Conservation (phyloP, 805 yeast genomes). For the Deakozyma indianensis region DNA sequence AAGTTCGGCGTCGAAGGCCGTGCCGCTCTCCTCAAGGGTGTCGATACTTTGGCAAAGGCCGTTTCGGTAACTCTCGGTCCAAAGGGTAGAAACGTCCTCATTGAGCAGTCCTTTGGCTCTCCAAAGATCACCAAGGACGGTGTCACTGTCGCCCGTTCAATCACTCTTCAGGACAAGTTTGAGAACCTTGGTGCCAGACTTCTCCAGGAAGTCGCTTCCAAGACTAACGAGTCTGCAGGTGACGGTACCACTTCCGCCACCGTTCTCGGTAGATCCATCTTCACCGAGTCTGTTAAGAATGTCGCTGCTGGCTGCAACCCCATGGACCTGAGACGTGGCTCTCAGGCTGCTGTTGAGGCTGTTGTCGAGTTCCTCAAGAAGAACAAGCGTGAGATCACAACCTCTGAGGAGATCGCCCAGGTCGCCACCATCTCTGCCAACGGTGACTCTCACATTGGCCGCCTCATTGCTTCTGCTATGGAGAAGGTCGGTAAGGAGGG, state of each 20-base stretch:
- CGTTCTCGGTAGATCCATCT: conserved; percentile 86
- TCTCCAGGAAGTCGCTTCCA: conserved; percentile 91
- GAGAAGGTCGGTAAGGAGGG: conserved; percentile 99
- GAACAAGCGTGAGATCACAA: conserved; percentile 86
- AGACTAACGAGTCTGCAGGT: conserved; percentile 95
- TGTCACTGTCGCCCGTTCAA: conserved; percentile 87
- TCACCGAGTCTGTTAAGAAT: conserved; percentile 87
- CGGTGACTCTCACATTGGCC: conserved; percentile 88
- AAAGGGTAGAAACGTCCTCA: conserved; percentile 91
- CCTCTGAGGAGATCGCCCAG: conserved; percentile 90
- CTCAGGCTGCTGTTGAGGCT: conserved; percentile 92
- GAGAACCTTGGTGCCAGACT: conserved; percentile 95
- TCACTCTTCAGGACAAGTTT: conserved; percentile 72
- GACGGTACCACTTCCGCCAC: conserved; percentile 99
- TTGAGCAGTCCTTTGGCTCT: conserved; percentile 91
- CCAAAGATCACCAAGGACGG: conserved; percentile 99
- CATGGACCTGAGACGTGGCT: conserved; percentile 93
- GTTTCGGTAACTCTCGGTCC: conserved; percentile 96
- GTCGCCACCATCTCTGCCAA: conserved; percentile 97
- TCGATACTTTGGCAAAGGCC: conserved; percentile 87
- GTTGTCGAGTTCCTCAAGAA: conserved; percentile 71
- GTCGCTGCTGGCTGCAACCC: conserved; percentile 99
- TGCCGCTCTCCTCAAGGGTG: conserved; percentile 87
- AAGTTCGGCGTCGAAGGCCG: conserved; percentile 96
- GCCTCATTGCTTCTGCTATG: conserved; percentile 86